Evolutionary conservation across 2,329 filamentous ascomycete genomes (phyloP).

Genomic region (Corinectria fuckeliana): DNA sequence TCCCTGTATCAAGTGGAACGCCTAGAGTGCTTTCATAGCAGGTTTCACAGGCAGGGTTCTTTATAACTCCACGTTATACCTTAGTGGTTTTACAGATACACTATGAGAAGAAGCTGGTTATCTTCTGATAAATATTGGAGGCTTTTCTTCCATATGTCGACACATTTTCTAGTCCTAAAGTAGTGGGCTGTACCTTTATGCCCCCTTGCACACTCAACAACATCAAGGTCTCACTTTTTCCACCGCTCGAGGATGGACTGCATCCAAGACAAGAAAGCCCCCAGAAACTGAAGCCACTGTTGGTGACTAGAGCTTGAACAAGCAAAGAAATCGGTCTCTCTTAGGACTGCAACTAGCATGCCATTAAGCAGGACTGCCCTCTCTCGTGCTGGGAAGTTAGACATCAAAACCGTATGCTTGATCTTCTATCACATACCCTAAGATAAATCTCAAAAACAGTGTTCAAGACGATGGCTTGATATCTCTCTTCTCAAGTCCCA

Average conservation of each 20-base stretch:
- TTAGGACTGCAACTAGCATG: constrained; percentile 43
- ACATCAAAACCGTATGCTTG: fast-evolving
- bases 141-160: no score
- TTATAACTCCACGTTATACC: no score
- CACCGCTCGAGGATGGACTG: constrained; percentile 42
- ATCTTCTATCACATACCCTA: constrained; percentile 34
- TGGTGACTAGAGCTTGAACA: constrained; percentile 44
- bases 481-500: no score
- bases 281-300: constrained; percentile 43
- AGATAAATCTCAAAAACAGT: constrained; percentile 49
- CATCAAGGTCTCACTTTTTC: constrained; percentile 40
- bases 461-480: constrained; percentile 46
- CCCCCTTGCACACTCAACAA: neutral
- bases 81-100: no score
- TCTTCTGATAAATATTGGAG: no score
- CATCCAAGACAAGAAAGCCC: constrained; percentile 47
- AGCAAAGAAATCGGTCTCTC: constrained; percentile 47
- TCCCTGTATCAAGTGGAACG: no score
- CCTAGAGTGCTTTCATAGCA: no score
- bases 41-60: no score
- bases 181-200: no score
- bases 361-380: constrained; percentile 44
- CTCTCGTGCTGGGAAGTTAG: constrained; percentile 39
- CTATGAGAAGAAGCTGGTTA: no score
- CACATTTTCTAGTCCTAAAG: no score